These are phyloP conservation scores for Suillus discolor DNA, from an alignment of 768 basidiomycete genomes.

Conservation along the genomic window DNA sequence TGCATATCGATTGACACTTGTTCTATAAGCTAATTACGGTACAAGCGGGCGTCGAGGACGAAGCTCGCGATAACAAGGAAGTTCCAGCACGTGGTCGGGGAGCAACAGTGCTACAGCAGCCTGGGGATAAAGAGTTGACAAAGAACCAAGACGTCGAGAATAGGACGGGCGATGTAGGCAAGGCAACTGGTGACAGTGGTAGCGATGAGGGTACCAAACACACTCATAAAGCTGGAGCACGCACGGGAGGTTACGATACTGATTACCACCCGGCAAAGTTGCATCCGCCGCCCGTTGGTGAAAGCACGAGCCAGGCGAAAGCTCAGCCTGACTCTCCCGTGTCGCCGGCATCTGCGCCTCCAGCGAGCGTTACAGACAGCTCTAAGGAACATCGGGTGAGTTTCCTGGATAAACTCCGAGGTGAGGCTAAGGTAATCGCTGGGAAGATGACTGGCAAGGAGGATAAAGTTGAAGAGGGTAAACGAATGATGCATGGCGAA, in stretches of 20 bases:
- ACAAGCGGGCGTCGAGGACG: not conserved
- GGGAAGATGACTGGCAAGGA: conserved; percentile 33
- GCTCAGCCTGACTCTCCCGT: not conserved
- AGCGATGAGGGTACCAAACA: conserved; percentile 10
- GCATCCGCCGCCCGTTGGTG: conserved; percentile 28
- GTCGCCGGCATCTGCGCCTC: not conserved
- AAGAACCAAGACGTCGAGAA: not conserved
- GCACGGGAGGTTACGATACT: conserved; percentile 14
- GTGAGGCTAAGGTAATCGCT: conserved; percentile 36
- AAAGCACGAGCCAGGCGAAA: conserved; percentile 19
- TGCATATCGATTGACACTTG: not conserved
- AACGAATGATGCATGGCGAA: conserved; percentile 27
- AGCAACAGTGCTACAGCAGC: not conserved
- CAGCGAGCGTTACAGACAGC: not conserved
- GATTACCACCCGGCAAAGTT: conserved; percentile 32
- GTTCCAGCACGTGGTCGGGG: not conserved
- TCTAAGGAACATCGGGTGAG: conserved; percentile 21
- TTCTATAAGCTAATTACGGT: not conserved
- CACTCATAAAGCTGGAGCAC: not conserved
- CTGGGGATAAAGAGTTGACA: not conserved
- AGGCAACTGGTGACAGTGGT: not conserved
- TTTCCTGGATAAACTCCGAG: conserved; percentile 33
- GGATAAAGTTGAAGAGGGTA: conserved; percentile 31
- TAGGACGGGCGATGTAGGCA: not conserved
- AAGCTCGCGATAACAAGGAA: conserved; percentile 1